Base-by-base conservation (phyloP, 129 eudicot genomes). In the Tagetes patula region DNA sequence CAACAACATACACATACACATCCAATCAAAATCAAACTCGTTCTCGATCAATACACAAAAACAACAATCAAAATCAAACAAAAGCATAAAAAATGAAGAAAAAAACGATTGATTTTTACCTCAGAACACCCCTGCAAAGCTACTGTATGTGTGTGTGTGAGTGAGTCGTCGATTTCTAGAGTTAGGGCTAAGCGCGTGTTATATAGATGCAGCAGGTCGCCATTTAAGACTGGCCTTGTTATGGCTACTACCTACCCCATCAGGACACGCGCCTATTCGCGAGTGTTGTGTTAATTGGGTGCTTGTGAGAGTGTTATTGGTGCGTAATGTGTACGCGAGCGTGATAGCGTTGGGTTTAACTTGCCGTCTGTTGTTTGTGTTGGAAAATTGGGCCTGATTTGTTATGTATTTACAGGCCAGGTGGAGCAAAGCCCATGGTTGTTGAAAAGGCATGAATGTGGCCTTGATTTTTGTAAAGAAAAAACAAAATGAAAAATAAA, bases 101-200 rank as follows among this genome's bases (percentile, higher is more conserved):
- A 6, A 8, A 43, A 14, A 46, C 3, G 10, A 31, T 33, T 5
- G 30, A 76, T 42, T 41, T 67, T 45, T 77, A 77, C 81, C 81
- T 77, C 81, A 77, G 81, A 77, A 14, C 47, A 77, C 81, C 81
- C 75, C 81, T 59, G 69, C 55, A 69, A 69, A 6, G 69, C 14
- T 65, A 55, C 47, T 73, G 46, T 75, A 49, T 31, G 34, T 33
- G 65, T 65, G 54, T 3, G 63, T 0, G 80, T 2, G 42, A 45
- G 52, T 13, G 45, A 60, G 7, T 34, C 37, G 32, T 75, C 39
- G 66, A 67, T 43, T 3, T 5, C 12, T 76, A 55, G 73, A 36
- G 48, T n/a, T 65, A 67, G 69, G 74, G 69, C 59, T 47, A 50
- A 49, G 46, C 20, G 49, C 48, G 62, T 63, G 55, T 33, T 68